A percentile compares a stretch with the other conserved stretches of the same genome.
Conservation (phyloP, 1,284 basidiomycete species). For the Sanghuangporus sanghuang region DNA sequence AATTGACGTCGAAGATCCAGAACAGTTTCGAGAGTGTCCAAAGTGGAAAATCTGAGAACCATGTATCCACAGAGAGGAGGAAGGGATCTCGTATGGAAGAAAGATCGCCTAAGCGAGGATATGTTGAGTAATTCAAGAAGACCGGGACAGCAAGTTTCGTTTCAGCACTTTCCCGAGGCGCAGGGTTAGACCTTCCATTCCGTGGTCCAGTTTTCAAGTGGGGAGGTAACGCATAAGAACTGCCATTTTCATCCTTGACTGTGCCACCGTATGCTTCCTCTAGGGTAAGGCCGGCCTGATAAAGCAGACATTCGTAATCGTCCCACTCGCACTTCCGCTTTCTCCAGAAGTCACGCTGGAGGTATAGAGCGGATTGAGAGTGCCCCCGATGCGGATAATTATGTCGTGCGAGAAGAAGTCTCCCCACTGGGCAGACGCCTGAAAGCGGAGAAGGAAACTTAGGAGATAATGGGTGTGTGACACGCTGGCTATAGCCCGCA, state of each 20-base stretch:
- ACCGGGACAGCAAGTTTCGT: not conserved
- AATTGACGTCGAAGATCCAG: slow-evolving; percentile 17
- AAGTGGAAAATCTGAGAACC: slow-evolving; percentile 16
- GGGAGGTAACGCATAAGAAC: not conserved
- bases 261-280: slow-evolving; percentile 18
- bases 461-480: slow-evolving; percentile 10
- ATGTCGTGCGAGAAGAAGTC: slow-evolving; percentile 7
- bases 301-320: slow-evolving; percentile 12
- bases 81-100: slow-evolving; percentile 14
- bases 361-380: slow-evolving; percentile 13
- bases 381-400: slow-evolving; percentile 10
- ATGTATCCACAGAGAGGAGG: slow-evolving; percentile 15
- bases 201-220: not conserved
- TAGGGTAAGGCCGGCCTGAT: slow-evolving; percentile 1
- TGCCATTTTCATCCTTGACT: not conserved
- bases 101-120: slow-evolving; percentile 17
- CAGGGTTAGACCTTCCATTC: not conserved
- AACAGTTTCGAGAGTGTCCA: slow-evolving; percentile 17
- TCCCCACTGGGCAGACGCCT: slow-evolving; percentile 1
- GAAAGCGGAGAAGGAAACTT: slow-evolving; percentile 16
- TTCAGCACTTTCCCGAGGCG: not conserved
- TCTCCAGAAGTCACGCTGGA: slow-evolving; percentile 13
- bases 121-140: slow-evolving; percentile 10
- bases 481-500: not conserved
- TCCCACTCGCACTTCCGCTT: slow-evolving; percentile 15